Conservation (phyloP, 352 stramenopile species). For the Globisporangium heterothallicum region DNA sequence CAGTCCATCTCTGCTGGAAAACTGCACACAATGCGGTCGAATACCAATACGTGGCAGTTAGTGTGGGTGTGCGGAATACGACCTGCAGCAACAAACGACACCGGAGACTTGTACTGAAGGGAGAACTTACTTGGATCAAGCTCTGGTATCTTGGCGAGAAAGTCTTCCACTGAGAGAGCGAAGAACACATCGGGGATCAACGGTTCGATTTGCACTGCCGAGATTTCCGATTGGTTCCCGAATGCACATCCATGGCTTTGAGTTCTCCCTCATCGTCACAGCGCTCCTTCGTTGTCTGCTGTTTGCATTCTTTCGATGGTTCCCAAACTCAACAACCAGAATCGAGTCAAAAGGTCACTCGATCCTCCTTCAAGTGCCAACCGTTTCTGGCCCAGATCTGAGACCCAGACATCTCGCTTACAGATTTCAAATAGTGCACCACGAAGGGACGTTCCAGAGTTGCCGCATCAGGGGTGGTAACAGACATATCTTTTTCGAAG, state of each 20-base stretch:
- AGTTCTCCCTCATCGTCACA: neutral
- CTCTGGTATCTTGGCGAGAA: slow-evolving; percentile 35
- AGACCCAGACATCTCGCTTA: neutral
- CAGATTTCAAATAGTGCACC: neutral
- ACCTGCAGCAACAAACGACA: too few species aligned
- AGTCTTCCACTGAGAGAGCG: slow-evolving; percentile 38
- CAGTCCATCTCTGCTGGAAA: neutral
- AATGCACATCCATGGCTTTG: slow-evolving; percentile 7
- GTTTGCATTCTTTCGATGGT: slow-evolving; percentile 1
- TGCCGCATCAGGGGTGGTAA: slow-evolving; percentile 2
- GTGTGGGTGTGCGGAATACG: neutral
- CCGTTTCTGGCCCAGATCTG: neutral
- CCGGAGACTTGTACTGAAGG: too few species aligned
- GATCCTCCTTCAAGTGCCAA: neutral
- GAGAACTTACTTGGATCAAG: slow-evolving; percentile 30
- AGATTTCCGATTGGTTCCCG: slow-evolving; percentile 27
- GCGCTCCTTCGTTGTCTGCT: slow-evolving; percentile 1
- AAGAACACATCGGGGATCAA: slow-evolving; percentile 41
- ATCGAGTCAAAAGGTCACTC: slow-evolving; percentile 6
- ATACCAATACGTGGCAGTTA: neutral
- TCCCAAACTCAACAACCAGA: neutral
- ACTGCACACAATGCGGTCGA: neutral
- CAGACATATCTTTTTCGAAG: slow-evolving; percentile 15
- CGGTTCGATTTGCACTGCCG: slow-evolving; percentile 33
- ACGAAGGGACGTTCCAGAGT: neutral